These are phyloP conservation scores for Pythium grandisporangium DNA, from an alignment of 352 stramenopile species.

Conservation along the genomic window DNA sequence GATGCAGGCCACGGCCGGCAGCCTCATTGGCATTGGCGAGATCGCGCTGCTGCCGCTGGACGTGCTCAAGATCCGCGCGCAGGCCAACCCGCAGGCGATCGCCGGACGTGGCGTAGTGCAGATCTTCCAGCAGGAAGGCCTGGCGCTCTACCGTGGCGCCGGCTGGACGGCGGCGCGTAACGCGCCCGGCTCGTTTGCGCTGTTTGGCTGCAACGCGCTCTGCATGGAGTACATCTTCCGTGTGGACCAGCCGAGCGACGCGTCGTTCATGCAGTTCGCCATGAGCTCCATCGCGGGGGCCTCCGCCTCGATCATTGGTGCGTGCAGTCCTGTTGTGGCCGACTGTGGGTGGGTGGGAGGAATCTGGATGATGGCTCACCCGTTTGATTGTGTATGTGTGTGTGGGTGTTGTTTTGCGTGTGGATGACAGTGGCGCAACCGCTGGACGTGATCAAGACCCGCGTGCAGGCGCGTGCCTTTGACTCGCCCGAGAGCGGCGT, in stretches of 20 bases:
- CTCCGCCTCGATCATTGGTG: conserved; percentile 77
- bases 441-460: conserved; percentile 94
- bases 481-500: conserved; percentile 90
- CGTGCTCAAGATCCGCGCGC: conserved; percentile 95
- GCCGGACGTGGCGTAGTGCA: conserved; percentile 85
- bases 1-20: conserved; percentile 89
- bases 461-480: conserved; percentile 91
- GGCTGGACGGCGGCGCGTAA: conserved; percentile 92
- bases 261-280: conserved; percentile 90
- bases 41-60: conserved; percentile 93
- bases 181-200: conserved; percentile 91
- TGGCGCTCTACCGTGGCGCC: conserved; percentile 86
- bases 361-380: too few species aligned
- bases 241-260: conserved; percentile 85
- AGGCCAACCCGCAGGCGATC: conserved; percentile 92
- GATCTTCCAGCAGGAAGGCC: conserved; percentile 90
- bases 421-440: conserved; percentile 90
- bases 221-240: conserved; percentile 89
- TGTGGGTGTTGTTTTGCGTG: conserved; percentile 3
- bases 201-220: conserved; percentile 90
- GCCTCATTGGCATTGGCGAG: conserved; percentile 92
- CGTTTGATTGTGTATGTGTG: too few species aligned
- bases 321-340: conserved; percentile 3
- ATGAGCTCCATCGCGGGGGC: conserved; percentile 80
- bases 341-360: too few species aligned